These are phyloP conservation scores for Lolium multiflorum DNA, from an alignment of 176 grass and related monocot genomes.

Conservation along the genomic window DNA sequence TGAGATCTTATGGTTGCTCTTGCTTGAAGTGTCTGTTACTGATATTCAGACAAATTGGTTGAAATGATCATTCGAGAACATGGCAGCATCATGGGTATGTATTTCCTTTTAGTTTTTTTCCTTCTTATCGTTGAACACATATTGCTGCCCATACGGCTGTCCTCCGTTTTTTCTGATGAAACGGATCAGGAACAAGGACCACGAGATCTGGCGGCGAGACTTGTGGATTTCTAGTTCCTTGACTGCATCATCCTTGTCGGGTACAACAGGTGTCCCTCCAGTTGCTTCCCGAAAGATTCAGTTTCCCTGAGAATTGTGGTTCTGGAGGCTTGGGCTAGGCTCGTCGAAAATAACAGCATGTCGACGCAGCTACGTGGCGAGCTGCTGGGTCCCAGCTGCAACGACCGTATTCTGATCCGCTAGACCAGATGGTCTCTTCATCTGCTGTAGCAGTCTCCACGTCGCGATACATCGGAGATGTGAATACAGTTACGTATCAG, in stretches of 20 bases:
- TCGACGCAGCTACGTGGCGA: constrained; percentile 31
- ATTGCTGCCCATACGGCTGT: neutral
- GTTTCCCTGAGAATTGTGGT: neutral
- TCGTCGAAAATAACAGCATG: constrained; percentile 35
- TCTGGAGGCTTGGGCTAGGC: constrained; percentile 24
- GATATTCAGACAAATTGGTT: neutral
- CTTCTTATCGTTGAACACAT: neutral
- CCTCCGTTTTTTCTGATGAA: neutral
- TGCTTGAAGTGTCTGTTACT: too few relatives aligned
- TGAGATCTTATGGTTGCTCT: neutral
- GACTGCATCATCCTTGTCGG: neutral
- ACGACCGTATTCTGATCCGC: constrained; percentile 4
- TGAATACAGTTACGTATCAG: neutral
- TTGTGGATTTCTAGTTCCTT: neutral
- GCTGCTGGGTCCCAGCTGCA: neutral
- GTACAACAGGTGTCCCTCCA: constrained; percentile 22
- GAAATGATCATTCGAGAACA: neutral
- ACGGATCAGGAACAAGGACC: neutral
- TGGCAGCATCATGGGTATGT: neutral
- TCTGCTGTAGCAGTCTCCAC: neutral
- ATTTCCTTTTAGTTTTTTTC: neutral
- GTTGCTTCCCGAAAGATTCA: neutral
- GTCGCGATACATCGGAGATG: neutral
- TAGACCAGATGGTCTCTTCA: neutral
- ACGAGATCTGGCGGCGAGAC: neutral